Evolutionary conservation across 257 asterid species (phyloP).

Genomic region (Thymus mandschuricus): DNA sequence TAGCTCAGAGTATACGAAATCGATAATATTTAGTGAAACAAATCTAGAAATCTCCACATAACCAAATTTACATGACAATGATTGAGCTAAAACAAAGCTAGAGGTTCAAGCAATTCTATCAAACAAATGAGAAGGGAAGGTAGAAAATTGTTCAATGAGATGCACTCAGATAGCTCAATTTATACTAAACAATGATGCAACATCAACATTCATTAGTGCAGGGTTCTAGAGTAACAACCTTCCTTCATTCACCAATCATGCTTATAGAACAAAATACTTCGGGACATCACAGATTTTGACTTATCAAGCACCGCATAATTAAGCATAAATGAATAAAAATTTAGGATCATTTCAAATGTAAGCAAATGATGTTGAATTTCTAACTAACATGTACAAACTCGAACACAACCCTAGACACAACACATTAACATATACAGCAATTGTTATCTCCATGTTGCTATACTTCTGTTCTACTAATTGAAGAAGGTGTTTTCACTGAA

Average conservation of each 20-base stretch:
- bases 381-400: conserved; percentile 3
- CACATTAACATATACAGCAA: not conserved
- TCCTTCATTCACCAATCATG: not conserved
- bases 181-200: not conserved
- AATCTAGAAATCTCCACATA: not conserved
- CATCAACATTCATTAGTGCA: not conserved
- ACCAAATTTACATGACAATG: not conserved
- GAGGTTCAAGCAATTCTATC: not conserved
- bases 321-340: not conserved
- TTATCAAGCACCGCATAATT: not conserved
- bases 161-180: not conserved
- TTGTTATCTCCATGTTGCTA: not conserved
- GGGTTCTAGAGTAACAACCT: not conserved
- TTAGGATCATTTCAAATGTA: not conserved
- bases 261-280: not conserved
- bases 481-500: not conserved
- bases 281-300: not conserved
- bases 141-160: not conserved
- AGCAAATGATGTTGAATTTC: not conserved
- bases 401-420: conserved; percentile 23
- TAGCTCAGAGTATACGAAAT: not conserved
- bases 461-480: not conserved
- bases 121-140: conserved; percentile 13
- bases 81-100: not conserved
- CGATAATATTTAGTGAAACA: not conserved